Conservation (phyloP, 345 rosid species). For the Noccaea caerulescens region DNA sequence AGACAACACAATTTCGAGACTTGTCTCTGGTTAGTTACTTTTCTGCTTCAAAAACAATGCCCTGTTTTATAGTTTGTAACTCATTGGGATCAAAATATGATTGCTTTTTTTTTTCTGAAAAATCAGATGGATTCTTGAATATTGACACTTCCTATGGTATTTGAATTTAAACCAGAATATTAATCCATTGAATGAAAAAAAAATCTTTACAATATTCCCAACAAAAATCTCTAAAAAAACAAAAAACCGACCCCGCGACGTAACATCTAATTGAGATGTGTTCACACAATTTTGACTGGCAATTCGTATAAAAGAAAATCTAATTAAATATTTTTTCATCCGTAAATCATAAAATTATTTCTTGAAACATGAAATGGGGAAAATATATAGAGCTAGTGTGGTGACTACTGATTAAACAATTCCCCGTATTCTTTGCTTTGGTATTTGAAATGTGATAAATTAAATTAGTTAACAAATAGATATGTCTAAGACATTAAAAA, state of each 20-base stretch:
- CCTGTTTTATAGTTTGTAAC: not conserved
- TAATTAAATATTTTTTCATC: not conserved
- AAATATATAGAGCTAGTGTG: slow-evolving; percentile 4
- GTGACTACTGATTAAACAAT: slow-evolving; percentile 28
- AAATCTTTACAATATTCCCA: not conserved
- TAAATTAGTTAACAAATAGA: slow-evolving; percentile 7
- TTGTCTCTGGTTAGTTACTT: slow-evolving; percentile 16
- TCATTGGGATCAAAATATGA: not conserved
- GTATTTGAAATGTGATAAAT: slow-evolving; percentile 21
- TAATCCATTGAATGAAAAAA: not conserved
- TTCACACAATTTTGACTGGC: slow-evolving; percentile 12
- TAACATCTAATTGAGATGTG: slow-evolving; percentile 25
- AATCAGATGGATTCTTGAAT: not conserved
- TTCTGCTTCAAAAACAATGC: slow-evolving; percentile 3
- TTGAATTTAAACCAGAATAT: not conserved
- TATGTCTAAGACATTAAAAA: not conserved
- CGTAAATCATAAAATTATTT: not conserved
- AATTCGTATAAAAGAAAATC: not conserved
- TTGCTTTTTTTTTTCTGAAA: not conserved
- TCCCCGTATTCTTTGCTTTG: slow-evolving; percentile 29
- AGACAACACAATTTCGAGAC: slow-evolving; percentile 17
- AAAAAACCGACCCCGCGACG: slow-evolving; percentile 2
- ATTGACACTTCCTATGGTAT: not conserved
- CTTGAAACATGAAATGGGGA: not conserved
- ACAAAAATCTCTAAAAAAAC: not conserved